Evolutionary conservation across 805 yeast species (phyloP).

Genomic region (Ogataea naganishii): DNA sequence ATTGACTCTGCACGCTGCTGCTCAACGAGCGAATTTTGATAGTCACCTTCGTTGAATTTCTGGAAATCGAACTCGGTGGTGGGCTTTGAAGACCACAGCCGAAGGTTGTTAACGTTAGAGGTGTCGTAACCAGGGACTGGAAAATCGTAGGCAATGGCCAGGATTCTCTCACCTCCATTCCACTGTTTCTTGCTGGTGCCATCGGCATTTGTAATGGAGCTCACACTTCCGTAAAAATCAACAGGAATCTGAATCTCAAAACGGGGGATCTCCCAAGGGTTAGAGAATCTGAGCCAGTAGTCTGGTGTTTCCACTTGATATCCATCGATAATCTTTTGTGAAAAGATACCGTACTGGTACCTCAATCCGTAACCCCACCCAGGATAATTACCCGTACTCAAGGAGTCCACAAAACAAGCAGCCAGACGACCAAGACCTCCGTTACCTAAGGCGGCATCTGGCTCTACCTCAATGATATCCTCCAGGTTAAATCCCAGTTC

Average conservation of each 20-base stretch:
- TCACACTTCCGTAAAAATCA: conserved; percentile 79
- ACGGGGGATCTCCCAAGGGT: conserved; percentile 92
- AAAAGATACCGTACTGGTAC: conserved; percentile 88
- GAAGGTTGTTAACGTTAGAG: conserved; percentile 73
- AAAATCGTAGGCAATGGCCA: conserved; percentile 85
- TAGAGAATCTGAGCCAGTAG: conserved; percentile 82
- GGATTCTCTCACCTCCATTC: conserved; percentile 84
- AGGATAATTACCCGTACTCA: conserved; percentile 77
- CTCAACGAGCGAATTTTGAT: conserved; percentile 69
- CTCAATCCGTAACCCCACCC: conserved; percentile 97
- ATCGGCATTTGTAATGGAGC: conserved; percentile 40
- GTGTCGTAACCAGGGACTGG: conserved; percentile 91
- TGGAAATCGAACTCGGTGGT: conserved; percentile 86
- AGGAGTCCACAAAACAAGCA: conserved; percentile 87
- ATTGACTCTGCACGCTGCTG: conserved; percentile 89
- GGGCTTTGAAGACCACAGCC: conserved; percentile 87
- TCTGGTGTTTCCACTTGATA: conserved; percentile 94
- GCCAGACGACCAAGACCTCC: conserved; percentile 95
- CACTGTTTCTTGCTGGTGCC: conserved; percentile 57
- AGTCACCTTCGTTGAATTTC: conserved; percentile 88
- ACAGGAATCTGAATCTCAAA: conserved; percentile 82
- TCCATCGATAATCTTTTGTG: conserved; percentile 84
- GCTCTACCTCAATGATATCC: conserved; percentile 77
- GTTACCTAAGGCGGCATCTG: conserved; percentile 91
- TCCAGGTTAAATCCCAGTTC: conserved; percentile 85